These are phyloP conservation scores for Phialophora tarda DNA, from an alignment of 2,329 filamentous ascomycete genomes.

Conservation along the genomic window DNA sequence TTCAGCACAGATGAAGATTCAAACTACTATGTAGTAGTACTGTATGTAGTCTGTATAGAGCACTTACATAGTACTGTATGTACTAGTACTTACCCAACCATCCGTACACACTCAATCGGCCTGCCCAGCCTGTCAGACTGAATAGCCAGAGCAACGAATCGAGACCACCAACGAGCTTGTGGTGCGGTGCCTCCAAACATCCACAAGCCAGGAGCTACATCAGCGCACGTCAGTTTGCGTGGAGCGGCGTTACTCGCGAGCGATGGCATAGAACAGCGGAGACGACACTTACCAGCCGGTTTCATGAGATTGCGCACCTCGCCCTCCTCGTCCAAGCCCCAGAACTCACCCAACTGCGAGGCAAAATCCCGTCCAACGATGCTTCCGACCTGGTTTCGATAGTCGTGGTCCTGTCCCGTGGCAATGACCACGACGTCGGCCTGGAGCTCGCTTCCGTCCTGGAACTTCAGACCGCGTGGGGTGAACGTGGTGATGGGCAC, in stretches of 20 bases:
- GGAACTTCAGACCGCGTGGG: conserved; percentile 50
- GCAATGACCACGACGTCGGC: conserved; percentile 57
- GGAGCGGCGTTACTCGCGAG: not conserved
- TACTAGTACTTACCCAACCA: conserved; percentile 4
- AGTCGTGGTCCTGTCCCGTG: conserved; percentile 54
- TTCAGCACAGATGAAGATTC: no score
- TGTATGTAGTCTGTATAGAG: no score
- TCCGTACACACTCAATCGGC: conserved; percentile 16
- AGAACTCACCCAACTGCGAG: conserved; percentile 35
- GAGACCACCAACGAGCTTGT: conserved; percentile 49
- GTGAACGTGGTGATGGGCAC: conserved; percentile 46
- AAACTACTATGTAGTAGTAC: no score
- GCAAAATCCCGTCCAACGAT: conserved; percentile 46
- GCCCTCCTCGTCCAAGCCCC: conserved; percentile 54
- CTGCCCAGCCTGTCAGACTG: conserved; percentile 43
- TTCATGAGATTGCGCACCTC: conserved; percentile 45
- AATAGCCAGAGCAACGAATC: conserved; percentile 55
- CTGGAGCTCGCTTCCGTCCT: conserved; percentile 50
- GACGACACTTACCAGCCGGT: conserved; percentile 16
- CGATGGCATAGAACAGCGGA: not conserved
- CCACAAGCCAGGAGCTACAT: conserved; percentile 47
- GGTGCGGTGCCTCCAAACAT: conserved; percentile 53
- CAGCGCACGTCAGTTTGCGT: not conserved
- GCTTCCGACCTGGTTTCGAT: conserved; percentile 46
- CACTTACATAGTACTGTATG: no score